Evolutionary conservation across 2,329 filamentous ascomycete species (phyloP).

Genomic region (Clonostachys rhizophaga): DNA sequence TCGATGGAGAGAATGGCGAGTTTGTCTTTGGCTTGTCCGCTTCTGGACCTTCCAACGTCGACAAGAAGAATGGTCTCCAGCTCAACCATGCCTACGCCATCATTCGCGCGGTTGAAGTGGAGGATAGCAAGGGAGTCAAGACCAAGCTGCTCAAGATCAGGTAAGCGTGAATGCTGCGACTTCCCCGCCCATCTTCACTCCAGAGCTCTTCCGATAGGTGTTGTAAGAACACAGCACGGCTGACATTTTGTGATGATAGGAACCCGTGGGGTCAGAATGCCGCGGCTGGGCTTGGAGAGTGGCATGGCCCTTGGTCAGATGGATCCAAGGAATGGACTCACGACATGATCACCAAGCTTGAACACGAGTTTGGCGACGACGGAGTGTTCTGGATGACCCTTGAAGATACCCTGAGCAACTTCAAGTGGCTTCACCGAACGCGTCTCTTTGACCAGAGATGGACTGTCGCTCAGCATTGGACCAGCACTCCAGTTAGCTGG

Average conservation of each 20-base stretch:
- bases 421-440: conserved; percentile 37
- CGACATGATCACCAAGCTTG: conserved; percentile 63
- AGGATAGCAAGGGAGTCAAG: conserved; percentile 29
- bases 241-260: conserved; percentile 23
- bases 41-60: conserved; percentile 8
- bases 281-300: conserved; percentile 44
- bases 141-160: conserved; percentile 35
- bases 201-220: no score
- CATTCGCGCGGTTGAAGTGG: conserved; percentile 38
- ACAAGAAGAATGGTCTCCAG: conserved; percentile 31
- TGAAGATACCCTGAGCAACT: conserved; percentile 36
- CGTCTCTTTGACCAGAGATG: conserved; percentile 39
- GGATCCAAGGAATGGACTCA: conserved; percentile 71
- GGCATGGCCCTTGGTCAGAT: conserved; percentile 70
- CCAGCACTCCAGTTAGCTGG: conserved; percentile 35
- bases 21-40: conserved; percentile 52
- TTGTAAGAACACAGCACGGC: no score
- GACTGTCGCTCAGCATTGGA: conserved; percentile 39
- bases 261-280: conserved; percentile 66
- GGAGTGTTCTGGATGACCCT: conserved; percentile 47
- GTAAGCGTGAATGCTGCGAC: conserved; percentile 17
- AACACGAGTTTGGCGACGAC: conserved; percentile 65
- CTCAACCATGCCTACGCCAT: conserved; percentile 47
- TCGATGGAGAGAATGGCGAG: conserved; percentile 46
- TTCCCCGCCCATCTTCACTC: no score